phyloP scores from a whole-genome alignment of 2,329 filamentous ascomycete species.

The Aspergillus latus region DNA sequence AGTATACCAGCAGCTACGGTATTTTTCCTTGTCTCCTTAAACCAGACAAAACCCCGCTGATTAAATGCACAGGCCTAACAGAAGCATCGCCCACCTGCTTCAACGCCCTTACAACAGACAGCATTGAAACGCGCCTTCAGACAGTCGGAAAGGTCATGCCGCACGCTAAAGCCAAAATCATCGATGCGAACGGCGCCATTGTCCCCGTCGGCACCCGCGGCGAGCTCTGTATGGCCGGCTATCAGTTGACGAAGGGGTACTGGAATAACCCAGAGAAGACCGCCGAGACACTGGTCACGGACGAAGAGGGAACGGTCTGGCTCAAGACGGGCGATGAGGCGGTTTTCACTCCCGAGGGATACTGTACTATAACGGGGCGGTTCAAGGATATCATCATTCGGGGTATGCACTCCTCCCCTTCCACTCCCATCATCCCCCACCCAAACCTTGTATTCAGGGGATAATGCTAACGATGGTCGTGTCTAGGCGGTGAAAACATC shows the following conservation, averaged over 20 bases:
- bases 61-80: constrained; percentile 55
- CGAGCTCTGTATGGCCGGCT: constrained; percentile 76
- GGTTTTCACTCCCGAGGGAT: constrained; percentile 57
- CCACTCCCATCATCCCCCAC: not conserved
- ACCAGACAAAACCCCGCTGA: not conserved
- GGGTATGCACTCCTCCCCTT: constrained; percentile 40
- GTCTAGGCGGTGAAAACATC: constrained; percentile 66
- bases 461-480: no score
- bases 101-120: constrained; percentile 74
- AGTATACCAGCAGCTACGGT: constrained; percentile 67
- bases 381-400: constrained; percentile 81
- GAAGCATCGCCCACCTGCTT: constrained; percentile 79
- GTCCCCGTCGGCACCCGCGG: constrained; percentile 68
- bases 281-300: constrained; percentile 66
- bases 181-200: constrained; percentile 62
- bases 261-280: constrained; percentile 73
- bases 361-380: constrained; percentile 70
- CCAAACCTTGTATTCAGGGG: not conserved
- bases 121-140: constrained; percentile 63
- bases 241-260: constrained; percentile 65
- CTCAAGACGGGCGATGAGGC: constrained; percentile 64
- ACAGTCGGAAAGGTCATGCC: constrained; percentile 77
- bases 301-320: constrained; percentile 60
- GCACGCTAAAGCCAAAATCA: constrained; percentile 74
- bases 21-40: not conserved